Conservation (phyloP, 2,329 filamentous ascomycete genomes). For the Botrytis fragariae region DNA sequence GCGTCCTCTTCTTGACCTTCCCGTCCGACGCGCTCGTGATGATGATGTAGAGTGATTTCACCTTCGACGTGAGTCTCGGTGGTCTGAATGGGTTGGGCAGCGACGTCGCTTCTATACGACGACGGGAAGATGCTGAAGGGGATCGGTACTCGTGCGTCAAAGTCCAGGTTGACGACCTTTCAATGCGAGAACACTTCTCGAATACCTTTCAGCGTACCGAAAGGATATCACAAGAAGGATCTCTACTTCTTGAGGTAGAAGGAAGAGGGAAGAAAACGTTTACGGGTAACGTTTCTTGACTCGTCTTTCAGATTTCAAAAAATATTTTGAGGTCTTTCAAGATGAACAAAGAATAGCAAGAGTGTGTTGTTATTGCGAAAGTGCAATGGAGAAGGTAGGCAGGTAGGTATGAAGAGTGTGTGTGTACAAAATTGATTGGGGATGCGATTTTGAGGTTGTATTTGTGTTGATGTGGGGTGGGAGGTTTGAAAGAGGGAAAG, state of each 20-base stretch:
- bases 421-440: constrained; percentile 14
- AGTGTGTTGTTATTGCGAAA: neutral
- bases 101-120: constrained; percentile 77
- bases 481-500: neutral
- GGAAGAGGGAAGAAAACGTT: constrained; percentile 42
- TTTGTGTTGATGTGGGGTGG: constrained; percentile 16
- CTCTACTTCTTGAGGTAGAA: constrained; percentile 60
- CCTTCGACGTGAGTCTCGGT: constrained; percentile 79
- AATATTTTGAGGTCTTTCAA: neutral
- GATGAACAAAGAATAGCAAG: neutral
- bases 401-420: neutral
- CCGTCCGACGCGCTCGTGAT: constrained; percentile 85
- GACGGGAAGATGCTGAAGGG: constrained; percentile 99
- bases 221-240: constrained; percentile 68
- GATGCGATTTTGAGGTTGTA: constrained; percentile 16
- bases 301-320: constrained; percentile 20
- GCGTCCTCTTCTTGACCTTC: constrained; percentile 79
- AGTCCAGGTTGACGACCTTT: constrained; percentile 97
- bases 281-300: constrained; percentile 23
- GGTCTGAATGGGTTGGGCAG: constrained; percentile 48
- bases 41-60: constrained; percentile 68
- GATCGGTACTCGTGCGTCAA: constrained; percentile 98
- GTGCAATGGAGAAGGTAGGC: neutral
- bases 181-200: constrained; percentile 67
- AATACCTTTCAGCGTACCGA: constrained; percentile 60